These are phyloP conservation scores for Leishmania guyanensis DNA, from an alignment of 208 protist species.

Conservation along the genomic window DNA sequence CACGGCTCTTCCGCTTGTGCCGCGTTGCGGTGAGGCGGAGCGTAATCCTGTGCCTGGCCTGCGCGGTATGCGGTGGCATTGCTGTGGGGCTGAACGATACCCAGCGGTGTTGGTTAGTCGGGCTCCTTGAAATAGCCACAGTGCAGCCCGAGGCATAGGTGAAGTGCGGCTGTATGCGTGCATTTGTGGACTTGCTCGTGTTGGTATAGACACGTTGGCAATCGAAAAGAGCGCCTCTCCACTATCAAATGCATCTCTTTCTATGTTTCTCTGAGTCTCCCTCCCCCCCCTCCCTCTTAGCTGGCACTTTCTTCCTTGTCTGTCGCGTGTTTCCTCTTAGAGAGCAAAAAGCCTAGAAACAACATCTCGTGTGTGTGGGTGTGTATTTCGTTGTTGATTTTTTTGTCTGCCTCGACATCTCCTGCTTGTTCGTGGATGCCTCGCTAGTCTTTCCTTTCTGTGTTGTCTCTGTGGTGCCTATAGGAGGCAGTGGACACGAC, in stretches of 20 bases:
- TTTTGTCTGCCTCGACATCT: not conserved
- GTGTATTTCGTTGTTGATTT: slow-evolving; percentile 3
- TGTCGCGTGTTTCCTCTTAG: not conserved
- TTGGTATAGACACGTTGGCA: not conserved
- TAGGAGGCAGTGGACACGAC: not conserved
- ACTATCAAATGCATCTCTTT: not conserved
- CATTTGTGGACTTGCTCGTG: not conserved
- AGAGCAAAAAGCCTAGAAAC: too few relatives aligned
- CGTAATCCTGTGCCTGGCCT: not conserved
- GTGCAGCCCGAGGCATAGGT: not conserved
- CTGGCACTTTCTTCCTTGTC: not conserved
- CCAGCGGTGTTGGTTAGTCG: not conserved
- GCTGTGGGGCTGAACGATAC: not conserved
- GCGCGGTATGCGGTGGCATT: not conserved
- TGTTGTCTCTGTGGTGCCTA: not conserved
- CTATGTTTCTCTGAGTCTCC: not conserved
- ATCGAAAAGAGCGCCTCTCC: not conserved
- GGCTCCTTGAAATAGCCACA: not conserved
- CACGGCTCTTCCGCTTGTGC: not conserved
- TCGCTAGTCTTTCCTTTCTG: slow-evolving; percentile 24
- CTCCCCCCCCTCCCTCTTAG: not conserved
- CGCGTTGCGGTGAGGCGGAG: not conserved
- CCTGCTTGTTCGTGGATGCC: slow-evolving; percentile 38
- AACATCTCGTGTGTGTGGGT: not conserved
- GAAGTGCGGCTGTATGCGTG: not conserved